Evolutionary conservation across 2,329 filamentous ascomycete species (phyloP).

Genomic region (Scopulariopsis brevicaulis): DNA sequence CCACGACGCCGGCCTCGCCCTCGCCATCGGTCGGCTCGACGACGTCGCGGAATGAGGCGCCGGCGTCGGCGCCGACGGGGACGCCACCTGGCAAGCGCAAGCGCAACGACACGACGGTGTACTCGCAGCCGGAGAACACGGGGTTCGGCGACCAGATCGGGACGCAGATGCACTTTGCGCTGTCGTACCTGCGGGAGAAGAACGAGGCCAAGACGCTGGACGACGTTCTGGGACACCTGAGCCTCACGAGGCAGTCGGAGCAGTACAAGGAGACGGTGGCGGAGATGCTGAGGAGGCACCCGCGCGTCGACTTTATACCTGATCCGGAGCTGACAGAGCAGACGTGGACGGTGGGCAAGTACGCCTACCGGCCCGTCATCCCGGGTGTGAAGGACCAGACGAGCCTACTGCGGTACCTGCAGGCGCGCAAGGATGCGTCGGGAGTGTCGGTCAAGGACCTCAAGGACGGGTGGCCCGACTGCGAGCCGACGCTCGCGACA

Average conservation of each 20-base stretch:
- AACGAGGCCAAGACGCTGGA: conserved; percentile 59
- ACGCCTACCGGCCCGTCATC: conserved; percentile 74
- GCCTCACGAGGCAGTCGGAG: conserved; percentile 51
- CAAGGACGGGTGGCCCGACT: conserved; percentile 90
- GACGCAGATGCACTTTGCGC: conserved; percentile 79
- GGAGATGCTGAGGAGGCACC: conserved; percentile 55
- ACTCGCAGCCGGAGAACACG: conserved; percentile 66
- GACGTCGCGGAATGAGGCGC: conserved; percentile 34
- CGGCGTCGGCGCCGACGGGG: conserved; percentile 27
- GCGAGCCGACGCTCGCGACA: conserved; percentile 63
- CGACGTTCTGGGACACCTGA: conserved; percentile 73
- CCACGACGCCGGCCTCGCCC: conserved; percentile 33
- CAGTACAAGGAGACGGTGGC: conserved; percentile 53
- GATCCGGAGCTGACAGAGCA: conserved; percentile 51
- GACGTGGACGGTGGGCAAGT: conserved; percentile 59
- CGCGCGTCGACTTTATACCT: conserved; percentile 44
- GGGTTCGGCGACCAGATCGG: conserved; percentile 71
- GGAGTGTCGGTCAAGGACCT: conserved; percentile 80
- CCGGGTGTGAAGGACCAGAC: conserved; percentile 65
- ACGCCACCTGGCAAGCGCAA: conserved; percentile 48
- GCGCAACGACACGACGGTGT: conserved; percentile 47
- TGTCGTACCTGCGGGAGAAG: conserved; percentile 68
- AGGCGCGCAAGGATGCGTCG: conserved; percentile 68
- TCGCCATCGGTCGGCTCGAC: conserved; percentile 45
- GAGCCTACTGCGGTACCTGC: conserved; percentile 69